Conservation (phyloP, 331 rosid genomes). For the Phaseolus coccineus region DNA sequence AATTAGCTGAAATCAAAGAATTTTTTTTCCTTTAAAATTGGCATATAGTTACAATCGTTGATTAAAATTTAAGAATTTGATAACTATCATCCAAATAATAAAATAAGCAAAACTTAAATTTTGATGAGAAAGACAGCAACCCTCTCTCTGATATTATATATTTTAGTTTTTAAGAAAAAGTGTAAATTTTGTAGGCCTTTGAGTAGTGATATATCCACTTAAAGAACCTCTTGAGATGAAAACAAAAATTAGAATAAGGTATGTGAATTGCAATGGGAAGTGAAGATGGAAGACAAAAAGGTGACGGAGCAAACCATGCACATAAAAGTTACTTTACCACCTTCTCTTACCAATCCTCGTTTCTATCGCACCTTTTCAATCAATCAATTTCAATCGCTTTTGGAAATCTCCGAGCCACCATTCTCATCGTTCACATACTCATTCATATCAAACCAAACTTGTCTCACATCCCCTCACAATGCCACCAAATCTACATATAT, state of each 20-base stretch:
- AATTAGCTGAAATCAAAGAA: too few species aligned
- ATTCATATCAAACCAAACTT: background rate
- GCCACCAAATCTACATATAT: background rate
- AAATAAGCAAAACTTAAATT: too few species aligned
- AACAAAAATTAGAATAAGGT: background rate
- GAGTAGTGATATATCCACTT: background rate
- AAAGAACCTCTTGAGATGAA: background rate
- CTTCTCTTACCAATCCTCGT: background rate
- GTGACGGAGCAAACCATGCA: constrained; percentile 14
- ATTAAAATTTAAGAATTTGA: too few species aligned
- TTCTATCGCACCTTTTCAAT: background rate
- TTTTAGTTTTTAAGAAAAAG: background rate
- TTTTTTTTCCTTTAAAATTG: too few species aligned
- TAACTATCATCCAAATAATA: too few species aligned
- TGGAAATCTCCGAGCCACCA: constrained; percentile 13
- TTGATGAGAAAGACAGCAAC: too few species aligned
- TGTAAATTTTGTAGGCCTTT: background rate
- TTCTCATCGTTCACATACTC: background rate
- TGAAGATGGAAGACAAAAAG: background rate
- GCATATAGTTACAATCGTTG: too few species aligned
- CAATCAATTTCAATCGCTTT: background rate
- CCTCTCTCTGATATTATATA: too few species aligned
- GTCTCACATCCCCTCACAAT: background rate
- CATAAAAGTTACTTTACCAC: background rate
- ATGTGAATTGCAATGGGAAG: background rate